Evolutionary conservation across 305 asterid species (phyloP).

Genomic region (Fraxinus ornus): DNA sequence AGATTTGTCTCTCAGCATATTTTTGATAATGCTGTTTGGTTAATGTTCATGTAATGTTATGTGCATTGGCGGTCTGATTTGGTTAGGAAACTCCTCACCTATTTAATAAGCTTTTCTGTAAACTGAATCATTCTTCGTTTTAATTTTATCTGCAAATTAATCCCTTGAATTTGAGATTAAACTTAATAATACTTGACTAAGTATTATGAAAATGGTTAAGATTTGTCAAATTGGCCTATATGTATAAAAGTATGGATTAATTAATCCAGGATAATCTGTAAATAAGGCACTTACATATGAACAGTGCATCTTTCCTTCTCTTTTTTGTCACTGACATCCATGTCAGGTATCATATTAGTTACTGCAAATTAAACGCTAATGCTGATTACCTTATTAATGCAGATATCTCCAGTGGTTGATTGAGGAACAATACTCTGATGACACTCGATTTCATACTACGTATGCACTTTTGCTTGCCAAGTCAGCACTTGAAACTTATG

Average conservation of each 20-base stretch:
- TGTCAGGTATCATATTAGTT: conserved; percentile 9
- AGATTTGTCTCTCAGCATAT: not conserved
- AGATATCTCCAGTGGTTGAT: conserved; percentile 99
- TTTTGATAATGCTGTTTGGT: not conserved
- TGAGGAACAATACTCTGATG: conserved; percentile 86
- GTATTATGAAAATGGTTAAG: conserved; percentile 7
- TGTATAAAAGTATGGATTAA: not conserved
- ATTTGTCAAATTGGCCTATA: conserved; percentile 3
- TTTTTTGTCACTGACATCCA: not conserved
- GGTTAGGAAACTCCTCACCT: not conserved
- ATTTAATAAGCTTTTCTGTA: not conserved
- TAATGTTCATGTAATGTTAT: not conserved
- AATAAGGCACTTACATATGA: not conserved
- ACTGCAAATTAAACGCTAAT: conserved; percentile 13
- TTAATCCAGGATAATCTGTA: not conserved
- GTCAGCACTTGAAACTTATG: conserved; percentile 71
- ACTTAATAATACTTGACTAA: conserved; percentile 1
- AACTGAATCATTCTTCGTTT: not conserved
- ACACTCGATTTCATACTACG: conserved; percentile 71
- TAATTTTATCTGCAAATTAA: not conserved
- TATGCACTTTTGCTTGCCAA: conserved; percentile 87
- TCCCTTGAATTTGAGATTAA: not conserved
- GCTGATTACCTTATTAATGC: conserved; percentile 25
- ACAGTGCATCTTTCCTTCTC: not conserved
- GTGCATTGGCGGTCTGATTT: not conserved